These are phyloP conservation scores for Apiospora arundinis DNA, from an alignment of 2,329 filamentous ascomycete species.

Conservation along the genomic window DNA sequence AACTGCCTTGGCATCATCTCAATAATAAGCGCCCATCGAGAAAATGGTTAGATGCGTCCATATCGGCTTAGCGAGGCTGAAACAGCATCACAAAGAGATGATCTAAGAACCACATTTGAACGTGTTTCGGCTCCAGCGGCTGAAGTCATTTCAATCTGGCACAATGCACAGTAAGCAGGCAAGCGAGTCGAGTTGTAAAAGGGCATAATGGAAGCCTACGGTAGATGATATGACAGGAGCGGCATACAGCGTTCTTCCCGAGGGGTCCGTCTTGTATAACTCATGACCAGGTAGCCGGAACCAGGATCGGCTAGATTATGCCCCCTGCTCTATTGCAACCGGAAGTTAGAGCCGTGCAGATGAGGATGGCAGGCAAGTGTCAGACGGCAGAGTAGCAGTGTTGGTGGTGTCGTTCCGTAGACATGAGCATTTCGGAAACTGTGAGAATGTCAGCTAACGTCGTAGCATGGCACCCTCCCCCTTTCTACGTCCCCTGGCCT, in stretches of 20 bases:
- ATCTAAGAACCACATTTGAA: conserved; percentile 9
- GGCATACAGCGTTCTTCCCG: not conserved
- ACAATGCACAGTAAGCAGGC: conserved; percentile 10
- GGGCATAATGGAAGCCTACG: not conserved
- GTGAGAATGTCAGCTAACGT: conserved; percentile 6
- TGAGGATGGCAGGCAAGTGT: not conserved
- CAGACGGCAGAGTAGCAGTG: not conserved
- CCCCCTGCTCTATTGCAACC: not conserved
- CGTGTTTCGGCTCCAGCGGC: not conserved
- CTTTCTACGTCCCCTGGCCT: not conserved
- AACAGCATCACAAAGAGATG: not conserved
- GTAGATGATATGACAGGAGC: not conserved
- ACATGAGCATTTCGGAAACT: not conserved
- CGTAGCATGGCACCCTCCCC: not conserved
- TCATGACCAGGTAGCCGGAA: conserved; percentile 3
- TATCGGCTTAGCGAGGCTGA: not conserved
- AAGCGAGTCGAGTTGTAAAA: not conserved
- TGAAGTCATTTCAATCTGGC: not conserved
- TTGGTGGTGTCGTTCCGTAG: not conserved
- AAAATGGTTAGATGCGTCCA: not conserved
- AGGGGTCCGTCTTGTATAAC: not conserved
- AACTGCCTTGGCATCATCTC: not conserved
- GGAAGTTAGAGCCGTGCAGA: not conserved
- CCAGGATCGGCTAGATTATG: not conserved
- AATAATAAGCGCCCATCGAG: not conserved